Evolutionary conservation across 2,329 filamentous ascomycete species (phyloP).

Genomic region (Fusarium chuoi): DNA sequence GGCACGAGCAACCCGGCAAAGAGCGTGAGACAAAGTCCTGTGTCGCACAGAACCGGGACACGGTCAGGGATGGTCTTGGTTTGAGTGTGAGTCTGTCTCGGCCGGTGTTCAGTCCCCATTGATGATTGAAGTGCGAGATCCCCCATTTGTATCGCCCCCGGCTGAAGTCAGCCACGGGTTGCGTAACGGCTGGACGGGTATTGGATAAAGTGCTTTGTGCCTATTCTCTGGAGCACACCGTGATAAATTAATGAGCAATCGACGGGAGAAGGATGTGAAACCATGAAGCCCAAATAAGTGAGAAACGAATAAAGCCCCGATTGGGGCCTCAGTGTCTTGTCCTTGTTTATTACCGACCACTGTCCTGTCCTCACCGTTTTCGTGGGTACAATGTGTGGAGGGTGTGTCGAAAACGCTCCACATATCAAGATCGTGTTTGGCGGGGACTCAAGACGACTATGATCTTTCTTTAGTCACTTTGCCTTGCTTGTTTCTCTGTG

Average conservation of each 20-base stretch:
- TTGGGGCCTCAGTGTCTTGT: slow-evolving; percentile 19
- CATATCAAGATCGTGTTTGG: slow-evolving; percentile 4
- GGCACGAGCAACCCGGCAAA: slow-evolving; percentile 1
- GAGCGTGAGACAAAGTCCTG: slow-evolving; percentile 11
- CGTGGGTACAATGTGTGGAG: slow-evolving; percentile 36
- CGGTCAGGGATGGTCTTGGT: not conserved
- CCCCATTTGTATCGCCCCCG: slow-evolving; percentile 18
- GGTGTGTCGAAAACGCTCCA: slow-evolving; percentile 23
- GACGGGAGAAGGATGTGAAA: not conserved
- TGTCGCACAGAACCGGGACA: slow-evolving; percentile 22
- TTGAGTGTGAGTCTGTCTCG: not conserved
- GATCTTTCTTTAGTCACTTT: not conserved
- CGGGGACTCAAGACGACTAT: not conserved
- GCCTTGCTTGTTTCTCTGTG: not conserved
- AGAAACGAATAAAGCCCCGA: slow-evolving; percentile 31
- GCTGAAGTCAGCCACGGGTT: slow-evolving; percentile 21
- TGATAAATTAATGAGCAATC: not conserved
- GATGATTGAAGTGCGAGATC: slow-evolving; percentile 9
- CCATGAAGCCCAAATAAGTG: not conserved
- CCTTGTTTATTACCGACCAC: not conserved
- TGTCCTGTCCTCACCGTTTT: slow-evolving; percentile 39
- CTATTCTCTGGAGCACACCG: slow-evolving; percentile 14
- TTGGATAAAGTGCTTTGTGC: slow-evolving; percentile 26
- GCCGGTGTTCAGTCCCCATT: slow-evolving; percentile 2
- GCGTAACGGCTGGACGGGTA: slow-evolving; percentile 22